phyloP scores from a whole-genome alignment of 2,329 filamentous ascomycete genomes.

The Dothideomycetes sp. region DNA sequence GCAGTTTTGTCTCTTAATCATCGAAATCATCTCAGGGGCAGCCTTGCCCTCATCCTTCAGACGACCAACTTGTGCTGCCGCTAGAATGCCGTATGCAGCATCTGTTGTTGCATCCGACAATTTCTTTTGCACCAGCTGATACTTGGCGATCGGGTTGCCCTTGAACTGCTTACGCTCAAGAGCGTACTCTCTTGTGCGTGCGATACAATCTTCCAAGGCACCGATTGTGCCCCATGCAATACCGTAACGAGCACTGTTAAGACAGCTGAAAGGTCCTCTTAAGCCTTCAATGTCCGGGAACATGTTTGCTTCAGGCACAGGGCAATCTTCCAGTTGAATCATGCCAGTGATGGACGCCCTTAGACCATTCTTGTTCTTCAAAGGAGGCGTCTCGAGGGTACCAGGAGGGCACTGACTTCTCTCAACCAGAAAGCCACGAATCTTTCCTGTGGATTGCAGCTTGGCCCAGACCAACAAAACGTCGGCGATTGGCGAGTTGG shows the following conservation, averaged over 20 bases:
- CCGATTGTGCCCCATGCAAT: constrained; percentile 93
- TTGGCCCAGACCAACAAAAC: constrained; percentile 88
- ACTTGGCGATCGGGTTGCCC: constrained; percentile 85
- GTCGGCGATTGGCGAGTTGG: constrained; percentile 83
- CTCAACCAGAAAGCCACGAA: constrained; percentile 85
- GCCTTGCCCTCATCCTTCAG: constrained; percentile 86
- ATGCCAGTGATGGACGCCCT: constrained; percentile 92
- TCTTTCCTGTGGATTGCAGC: constrained; percentile 82
- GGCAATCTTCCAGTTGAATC: constrained; percentile 90
- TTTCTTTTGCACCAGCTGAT: constrained; percentile 97
- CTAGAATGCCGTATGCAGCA: constrained; percentile 81
- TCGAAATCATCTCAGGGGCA: constrained; percentile 88
- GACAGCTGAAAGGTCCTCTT: constrained; percentile 79
- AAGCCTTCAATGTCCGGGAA: constrained; percentile 84
- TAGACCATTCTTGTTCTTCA: constrained; percentile 93
- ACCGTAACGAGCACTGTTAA: constrained; percentile 88
- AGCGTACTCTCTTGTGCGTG: constrained; percentile 73
- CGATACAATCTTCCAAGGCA: constrained; percentile 84
- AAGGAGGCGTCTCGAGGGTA: constrained; percentile 79
- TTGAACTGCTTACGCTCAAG: constrained; percentile 94
- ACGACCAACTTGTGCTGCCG: constrained; percentile 80
- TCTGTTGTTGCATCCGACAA: constrained; percentile 87
- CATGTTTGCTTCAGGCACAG: constrained; percentile 86
- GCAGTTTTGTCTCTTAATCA: constrained; percentile 98
- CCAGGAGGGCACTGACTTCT: constrained; percentile 75